A percentile compares a stretch with the other conserved stretches of the same genome.
phyloP scores from a whole-genome alignment of 768 basidiomycete species.

The Mycena vulgaris region DNA sequence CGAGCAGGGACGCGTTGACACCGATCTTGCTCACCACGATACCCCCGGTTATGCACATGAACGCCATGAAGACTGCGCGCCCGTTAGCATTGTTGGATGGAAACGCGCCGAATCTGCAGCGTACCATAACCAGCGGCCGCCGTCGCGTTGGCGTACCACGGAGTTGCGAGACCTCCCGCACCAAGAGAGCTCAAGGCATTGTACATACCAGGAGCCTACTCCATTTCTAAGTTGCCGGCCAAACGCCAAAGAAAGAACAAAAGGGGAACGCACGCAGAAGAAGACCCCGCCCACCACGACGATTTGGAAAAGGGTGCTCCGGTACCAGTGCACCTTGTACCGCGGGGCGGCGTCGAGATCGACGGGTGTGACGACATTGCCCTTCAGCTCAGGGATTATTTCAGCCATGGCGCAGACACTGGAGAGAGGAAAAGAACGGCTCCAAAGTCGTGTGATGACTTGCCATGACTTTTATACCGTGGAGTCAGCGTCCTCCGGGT shows the following conservation, averaged over 20 bases:
- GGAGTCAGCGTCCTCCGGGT: too few relatives aligned
- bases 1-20: conserved; percentile 44
- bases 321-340: conserved; percentile 49
- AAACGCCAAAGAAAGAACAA: conserved; percentile 25
- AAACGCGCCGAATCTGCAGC: not conserved
- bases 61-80: conserved; percentile 48
- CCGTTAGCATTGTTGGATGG: not conserved
- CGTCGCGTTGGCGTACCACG: conserved; percentile 52
- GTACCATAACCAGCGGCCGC: conserved; percentile 50
- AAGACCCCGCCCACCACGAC: conserved; percentile 52
- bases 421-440: conserved; percentile 1
- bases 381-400: conserved; percentile 35
- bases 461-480: not conserved
- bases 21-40: conserved; percentile 54
- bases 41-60: conserved; percentile 49
- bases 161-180: conserved; percentile 51
- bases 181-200: conserved; percentile 50
- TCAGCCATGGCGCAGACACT: not conserved
- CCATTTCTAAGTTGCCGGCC: not conserved
- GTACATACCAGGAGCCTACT: conserved; percentile 52
- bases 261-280: conserved; percentile 41
- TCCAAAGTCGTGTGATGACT: too few relatives aligned
- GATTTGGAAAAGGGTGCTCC: conserved; percentile 50
- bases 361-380: not conserved
- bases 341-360: not conserved